phyloP scores from a whole-genome alignment of 2,329 filamentous ascomycete species.

The Coniochaeta sp. region DNA sequence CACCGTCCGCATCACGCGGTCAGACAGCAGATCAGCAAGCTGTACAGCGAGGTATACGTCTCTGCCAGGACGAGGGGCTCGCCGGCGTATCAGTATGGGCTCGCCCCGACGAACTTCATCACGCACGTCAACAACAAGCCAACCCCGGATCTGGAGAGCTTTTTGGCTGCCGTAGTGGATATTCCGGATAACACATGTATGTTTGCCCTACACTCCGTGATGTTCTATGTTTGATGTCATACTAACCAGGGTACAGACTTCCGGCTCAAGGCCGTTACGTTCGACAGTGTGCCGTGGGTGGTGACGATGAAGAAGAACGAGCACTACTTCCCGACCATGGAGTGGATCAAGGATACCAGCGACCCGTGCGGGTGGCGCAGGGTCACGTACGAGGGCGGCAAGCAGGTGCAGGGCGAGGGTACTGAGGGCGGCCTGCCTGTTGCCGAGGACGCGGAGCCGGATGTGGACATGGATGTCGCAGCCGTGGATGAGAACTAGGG shows the following conservation, averaged over 20 bases:
- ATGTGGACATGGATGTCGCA: conserved; percentile 13
- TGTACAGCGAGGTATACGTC: conserved; percentile 95
- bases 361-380: conserved; percentile 56
- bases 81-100: conserved; percentile 80
- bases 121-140: conserved; percentile 87
- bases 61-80: conserved; percentile 78
- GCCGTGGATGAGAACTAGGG: background rate
- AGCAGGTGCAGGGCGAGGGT: conserved; percentile 45
- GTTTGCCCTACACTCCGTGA: conserved; percentile 17
- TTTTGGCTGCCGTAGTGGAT: conserved; percentile 72
- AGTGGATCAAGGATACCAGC: conserved; percentile 57
- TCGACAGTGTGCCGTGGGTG: conserved; percentile 98
- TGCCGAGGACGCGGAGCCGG: conserved; percentile 35
- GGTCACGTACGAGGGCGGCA: conserved; percentile 52
- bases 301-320: conserved; percentile 99
- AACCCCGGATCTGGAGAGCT: conserved; percentile 74
- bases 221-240: background rate
- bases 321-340: conserved; percentile 76
- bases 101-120: conserved; percentile 95
- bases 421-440: conserved; percentile 37
- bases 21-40: conserved; percentile 90
- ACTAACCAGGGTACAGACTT: conserved; percentile 55
- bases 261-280: conserved; percentile 92
- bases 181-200: conserved; percentile 91
- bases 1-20: conserved; percentile 95